Evolutionary conservation across 2,329 filamentous ascomycete species (phyloP).

Genomic region (Emericellopsis cladophorae): DNA sequence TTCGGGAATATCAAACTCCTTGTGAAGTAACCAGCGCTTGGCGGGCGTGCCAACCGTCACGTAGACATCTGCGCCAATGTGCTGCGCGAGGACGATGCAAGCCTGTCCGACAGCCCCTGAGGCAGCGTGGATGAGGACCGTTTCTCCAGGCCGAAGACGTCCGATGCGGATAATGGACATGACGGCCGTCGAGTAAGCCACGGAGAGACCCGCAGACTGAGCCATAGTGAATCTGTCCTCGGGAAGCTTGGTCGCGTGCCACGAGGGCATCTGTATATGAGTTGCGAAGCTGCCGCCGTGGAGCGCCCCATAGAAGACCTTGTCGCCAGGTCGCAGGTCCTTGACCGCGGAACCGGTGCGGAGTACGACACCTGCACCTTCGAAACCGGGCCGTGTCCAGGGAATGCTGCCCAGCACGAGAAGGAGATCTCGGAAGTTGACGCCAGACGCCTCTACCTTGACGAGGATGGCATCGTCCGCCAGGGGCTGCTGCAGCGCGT

Average conservation of each 20-base stretch:
- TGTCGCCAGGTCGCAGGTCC: slow-evolving; percentile 7
- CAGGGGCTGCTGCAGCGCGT: slow-evolving; percentile 3
- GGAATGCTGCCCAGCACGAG: slow-evolving; percentile 20
- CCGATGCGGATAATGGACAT: slow-evolving; percentile 6
- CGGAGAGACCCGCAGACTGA: background rate
- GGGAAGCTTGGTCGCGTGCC: background rate
- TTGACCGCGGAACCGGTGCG: slow-evolving; percentile 7
- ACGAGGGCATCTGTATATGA: slow-evolving; percentile 8
- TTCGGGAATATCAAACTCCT: slow-evolving; percentile 14
- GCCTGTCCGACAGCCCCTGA: slow-evolving; percentile 14
- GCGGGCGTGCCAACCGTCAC: slow-evolving; percentile 13
- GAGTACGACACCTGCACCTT: slow-evolving; percentile 9
- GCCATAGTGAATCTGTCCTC: slow-evolving; percentile 3
- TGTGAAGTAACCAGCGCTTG: slow-evolving; percentile 14
- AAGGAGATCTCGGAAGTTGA: slow-evolving; percentile 17
- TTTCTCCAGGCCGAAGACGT: slow-evolving; percentile 16
- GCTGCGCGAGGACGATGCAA: slow-evolving; percentile 10
- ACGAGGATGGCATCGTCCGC: slow-evolving; percentile 5
- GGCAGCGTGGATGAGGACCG: slow-evolving; percentile 15
- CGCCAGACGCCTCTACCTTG: slow-evolving; percentile 4
- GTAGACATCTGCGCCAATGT: slow-evolving; percentile 10
- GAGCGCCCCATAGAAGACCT: slow-evolving; percentile 8
- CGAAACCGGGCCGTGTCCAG: slow-evolving; percentile 20
- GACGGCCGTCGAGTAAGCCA: slow-evolving; percentile 4
- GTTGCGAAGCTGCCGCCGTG: slow-evolving; percentile 10